Conservation (phyloP, 148 eudicot species). For the Dysphania ambrosioides region DNA sequence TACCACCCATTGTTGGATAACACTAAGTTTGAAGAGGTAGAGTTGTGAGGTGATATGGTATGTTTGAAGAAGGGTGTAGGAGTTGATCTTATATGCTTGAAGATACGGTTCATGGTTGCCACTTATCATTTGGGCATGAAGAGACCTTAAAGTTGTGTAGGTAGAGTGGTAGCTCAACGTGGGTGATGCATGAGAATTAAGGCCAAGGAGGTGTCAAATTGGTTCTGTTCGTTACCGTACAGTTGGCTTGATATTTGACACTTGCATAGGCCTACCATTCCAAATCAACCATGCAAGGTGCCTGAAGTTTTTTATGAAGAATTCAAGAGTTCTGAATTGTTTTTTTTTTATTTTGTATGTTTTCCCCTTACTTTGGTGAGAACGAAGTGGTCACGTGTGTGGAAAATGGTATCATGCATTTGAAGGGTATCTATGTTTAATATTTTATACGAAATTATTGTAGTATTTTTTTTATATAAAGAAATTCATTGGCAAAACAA, state of each 20-base stretch:
- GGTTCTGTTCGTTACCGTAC: conserved; percentile 14
- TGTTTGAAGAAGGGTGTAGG: not conserved
- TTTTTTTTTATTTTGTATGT: too few species aligned
- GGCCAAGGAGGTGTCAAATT: conserved; percentile 22
- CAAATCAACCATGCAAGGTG: conserved; percentile 14
- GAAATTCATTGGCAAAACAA: too few species aligned
- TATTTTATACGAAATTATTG: too few species aligned
- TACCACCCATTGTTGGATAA: conserved; percentile 20
- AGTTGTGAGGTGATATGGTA: not conserved
- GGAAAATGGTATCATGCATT: too few species aligned
- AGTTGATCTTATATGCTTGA: conserved; percentile 4
- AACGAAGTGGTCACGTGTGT: too few species aligned
- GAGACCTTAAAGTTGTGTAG: not conserved
- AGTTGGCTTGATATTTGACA: conserved; percentile 25
- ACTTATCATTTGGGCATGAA: conserved; percentile 20
- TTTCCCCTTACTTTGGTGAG: too few species aligned
- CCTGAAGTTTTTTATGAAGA: not conserved
- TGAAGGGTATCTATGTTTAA: too few species aligned
- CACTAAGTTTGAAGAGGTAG: not conserved
- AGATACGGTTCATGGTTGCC: conserved; percentile 28
- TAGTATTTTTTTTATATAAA: too few species aligned
- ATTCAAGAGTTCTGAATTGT: not conserved
- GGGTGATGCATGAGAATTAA: conserved; percentile 3
- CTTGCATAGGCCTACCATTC: conserved; percentile 15
- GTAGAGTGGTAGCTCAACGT: conserved; percentile 16